Conservation (phyloP, 1,139 yeast genomes). For the Arxiozyma heterogenica region DNA sequence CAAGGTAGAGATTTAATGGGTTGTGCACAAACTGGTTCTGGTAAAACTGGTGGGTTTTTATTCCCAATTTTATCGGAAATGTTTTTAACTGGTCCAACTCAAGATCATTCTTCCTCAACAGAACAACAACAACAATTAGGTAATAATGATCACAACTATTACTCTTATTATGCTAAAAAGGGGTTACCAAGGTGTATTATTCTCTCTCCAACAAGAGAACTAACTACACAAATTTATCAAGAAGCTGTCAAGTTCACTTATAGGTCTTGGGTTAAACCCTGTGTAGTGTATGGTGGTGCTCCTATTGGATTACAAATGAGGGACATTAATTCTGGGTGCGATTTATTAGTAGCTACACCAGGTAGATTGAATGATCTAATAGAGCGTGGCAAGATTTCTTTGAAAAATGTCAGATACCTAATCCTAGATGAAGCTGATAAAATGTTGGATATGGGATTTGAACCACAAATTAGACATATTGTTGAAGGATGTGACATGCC, state of each 20-base stretch:
- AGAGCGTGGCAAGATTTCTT: constrained; percentile 87
- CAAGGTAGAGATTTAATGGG: constrained; percentile 97
- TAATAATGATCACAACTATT: background rate
- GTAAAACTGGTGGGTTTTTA: constrained; percentile 98
- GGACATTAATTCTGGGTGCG: constrained; percentile 88
- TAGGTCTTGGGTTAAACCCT: constrained; percentile 96
- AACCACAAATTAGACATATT: constrained; percentile 96
- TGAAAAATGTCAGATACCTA: constrained; percentile 79
- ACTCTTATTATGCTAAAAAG: constrained; percentile 50
- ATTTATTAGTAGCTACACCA: constrained; percentile 92
- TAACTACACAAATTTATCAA: constrained; percentile 89
- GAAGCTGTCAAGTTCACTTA: constrained; percentile 92
- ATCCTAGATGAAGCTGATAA: constrained; percentile 98
- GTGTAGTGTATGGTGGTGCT: constrained; percentile 97
- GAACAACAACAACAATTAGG: constrained; percentile 29
- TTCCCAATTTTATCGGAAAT: constrained; percentile 94
- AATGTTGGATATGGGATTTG: constrained; percentile 99
- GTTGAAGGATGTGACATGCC: constrained; percentile 98
- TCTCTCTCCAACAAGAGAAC: constrained; percentile 96
- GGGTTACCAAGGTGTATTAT: constrained; percentile 90
- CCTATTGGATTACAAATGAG: constrained; percentile 80
- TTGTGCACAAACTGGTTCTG: constrained; percentile 99
- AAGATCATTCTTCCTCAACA: constrained; percentile 39
- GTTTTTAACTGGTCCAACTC: constrained; percentile 67
- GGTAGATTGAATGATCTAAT: constrained; percentile 94